Evolutionary conservation across 2,329 filamentous ascomycete species (phyloP).

Genomic region (Pseudomassariella vexata): DNA sequence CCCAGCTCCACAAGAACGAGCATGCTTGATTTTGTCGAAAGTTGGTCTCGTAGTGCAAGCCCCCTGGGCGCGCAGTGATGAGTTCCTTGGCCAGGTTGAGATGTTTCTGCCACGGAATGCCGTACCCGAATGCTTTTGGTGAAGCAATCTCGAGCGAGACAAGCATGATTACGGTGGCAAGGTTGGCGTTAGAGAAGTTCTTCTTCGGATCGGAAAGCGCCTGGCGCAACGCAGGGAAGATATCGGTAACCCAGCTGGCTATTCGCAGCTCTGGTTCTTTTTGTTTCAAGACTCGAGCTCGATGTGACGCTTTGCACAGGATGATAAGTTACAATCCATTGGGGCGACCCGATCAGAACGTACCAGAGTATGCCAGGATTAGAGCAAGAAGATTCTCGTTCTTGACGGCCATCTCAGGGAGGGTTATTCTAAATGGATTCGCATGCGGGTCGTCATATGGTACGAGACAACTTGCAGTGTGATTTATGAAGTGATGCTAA

Average conservation of each 20-base stretch:
- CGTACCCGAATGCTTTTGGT: conserved; percentile 73
- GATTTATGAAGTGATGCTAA: conserved; percentile 63
- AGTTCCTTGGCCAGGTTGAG: conserved; percentile 70
- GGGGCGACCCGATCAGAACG: too few species aligned
- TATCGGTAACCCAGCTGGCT: conserved; percentile 72
- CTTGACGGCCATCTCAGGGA: conserved; percentile 58
- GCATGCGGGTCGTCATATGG: conserved; percentile 46
- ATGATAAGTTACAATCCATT: too few species aligned
- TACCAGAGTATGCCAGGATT: conserved; percentile 67
- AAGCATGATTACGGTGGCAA: conserved; percentile 81
- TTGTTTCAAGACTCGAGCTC: conserved; percentile 68
- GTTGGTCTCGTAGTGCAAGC: conserved; percentile 41
- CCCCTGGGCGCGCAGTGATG: conserved; percentile 55
- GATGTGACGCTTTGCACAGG: conserved; percentile 65
- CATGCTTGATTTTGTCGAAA: conserved; percentile 52
- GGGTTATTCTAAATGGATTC: conserved; percentile 46
- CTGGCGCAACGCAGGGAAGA: conserved; percentile 66
- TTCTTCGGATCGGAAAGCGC: conserved; percentile 57
- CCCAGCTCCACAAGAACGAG: conserved; percentile 76
- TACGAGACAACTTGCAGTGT: conserved; percentile 60
- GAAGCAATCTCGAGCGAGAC: conserved; percentile 79
- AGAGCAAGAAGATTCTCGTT: conserved; percentile 70
- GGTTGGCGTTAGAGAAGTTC: conserved; percentile 64
- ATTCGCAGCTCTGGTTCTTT: conserved; percentile 72
- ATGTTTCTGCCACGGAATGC: conserved; percentile 76